These are phyloP conservation scores for Helicocarpus griseus DNA, from an alignment of 2,329 filamentous ascomycete genomes.

Conservation along the genomic window DNA sequence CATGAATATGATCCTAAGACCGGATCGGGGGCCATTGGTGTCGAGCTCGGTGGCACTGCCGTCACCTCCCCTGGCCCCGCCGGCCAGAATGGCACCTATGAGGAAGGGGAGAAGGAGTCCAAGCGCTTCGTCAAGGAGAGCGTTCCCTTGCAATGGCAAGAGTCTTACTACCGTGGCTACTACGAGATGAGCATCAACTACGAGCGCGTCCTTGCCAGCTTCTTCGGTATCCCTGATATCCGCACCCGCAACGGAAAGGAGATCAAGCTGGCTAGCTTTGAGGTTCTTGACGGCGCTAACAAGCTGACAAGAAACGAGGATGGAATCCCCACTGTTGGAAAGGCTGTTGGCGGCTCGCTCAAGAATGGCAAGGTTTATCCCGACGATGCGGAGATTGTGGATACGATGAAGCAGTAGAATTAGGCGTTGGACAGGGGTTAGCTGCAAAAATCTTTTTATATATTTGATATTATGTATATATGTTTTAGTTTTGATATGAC, in stretches of 20 bases:
- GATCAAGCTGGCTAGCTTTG: conserved; percentile 57
- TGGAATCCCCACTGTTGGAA: neutral
- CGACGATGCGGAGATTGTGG: neutral
- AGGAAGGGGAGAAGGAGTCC: conserved; percentile 40
- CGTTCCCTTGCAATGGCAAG: conserved; percentile 60
- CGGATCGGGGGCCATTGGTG: conserved; percentile 48
- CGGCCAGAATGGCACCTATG: conserved; percentile 51
- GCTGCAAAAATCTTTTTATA: neutral
- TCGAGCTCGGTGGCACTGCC: conserved; percentile 58
- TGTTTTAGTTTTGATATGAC: neutral
- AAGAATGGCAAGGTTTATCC: conserved; percentile 1
- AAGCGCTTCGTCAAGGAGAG: conserved; percentile 43
- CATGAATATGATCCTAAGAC: conserved; percentile 43
- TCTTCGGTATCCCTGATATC: conserved; percentile 55
- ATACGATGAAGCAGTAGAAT: neutral
- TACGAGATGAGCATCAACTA: conserved; percentile 53
- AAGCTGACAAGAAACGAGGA: conserved; percentile 2
- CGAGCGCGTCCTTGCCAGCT: conserved; percentile 51
- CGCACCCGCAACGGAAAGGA: conserved; percentile 53
- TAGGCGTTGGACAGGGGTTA: neutral
- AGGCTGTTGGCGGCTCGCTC: conserved; percentile 1
- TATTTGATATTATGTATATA: neutral
- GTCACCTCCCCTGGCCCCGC: conserved; percentile 51
- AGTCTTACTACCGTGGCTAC: conserved; percentile 65
- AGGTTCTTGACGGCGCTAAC: conserved; percentile 2